phyloP scores from a whole-genome alignment of 306 rosid genomes.

The Quercus engelmannii region DNA sequence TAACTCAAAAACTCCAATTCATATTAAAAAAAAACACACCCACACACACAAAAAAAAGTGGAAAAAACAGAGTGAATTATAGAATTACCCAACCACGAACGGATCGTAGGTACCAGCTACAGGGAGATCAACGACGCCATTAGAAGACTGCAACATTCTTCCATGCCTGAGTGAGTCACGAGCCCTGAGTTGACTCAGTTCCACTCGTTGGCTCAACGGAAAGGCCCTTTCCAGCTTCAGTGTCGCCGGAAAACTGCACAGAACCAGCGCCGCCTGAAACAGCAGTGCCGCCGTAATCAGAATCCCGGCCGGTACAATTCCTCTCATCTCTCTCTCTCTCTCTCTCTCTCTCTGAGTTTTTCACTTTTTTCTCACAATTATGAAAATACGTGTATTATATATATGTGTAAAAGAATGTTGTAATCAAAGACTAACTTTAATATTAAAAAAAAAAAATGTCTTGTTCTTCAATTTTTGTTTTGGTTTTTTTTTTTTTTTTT shows the following conservation, averaged over 20 bases:
- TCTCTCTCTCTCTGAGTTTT: not conserved
- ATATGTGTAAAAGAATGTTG: not conserved
- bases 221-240: slow-evolving; percentile 79
- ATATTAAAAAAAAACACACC: not conserved
- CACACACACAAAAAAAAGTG: too few relatives aligned
- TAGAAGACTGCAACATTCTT: slow-evolving; percentile 68
- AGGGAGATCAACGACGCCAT: slow-evolving; percentile 64
- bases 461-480: not conserved
- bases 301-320: slow-evolving; percentile 36
- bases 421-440: not conserved
- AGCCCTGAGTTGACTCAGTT: slow-evolving; percentile 59
- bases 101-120: slow-evolving; percentile 84
- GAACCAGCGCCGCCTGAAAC: slow-evolving; percentile 20
- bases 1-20: slow-evolving; percentile 6
- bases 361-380: not conserved
- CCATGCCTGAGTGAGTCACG: slow-evolving; percentile 73
- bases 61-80: not conserved
- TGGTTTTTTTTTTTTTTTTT: too few relatives aligned
- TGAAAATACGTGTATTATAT: not conserved
- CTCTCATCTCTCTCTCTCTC: not conserved
- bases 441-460: too few relatives aligned
- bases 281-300: slow-evolving; percentile 22
- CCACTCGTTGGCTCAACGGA: slow-evolving; percentile 64
- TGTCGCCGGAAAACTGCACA: slow-evolving; percentile 47
- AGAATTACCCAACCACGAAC: slow-evolving; percentile 71